Evolutionary conservation across 768 basidiomycete species (phyloP).

Genomic region (Pleurotus djamor): DNA sequence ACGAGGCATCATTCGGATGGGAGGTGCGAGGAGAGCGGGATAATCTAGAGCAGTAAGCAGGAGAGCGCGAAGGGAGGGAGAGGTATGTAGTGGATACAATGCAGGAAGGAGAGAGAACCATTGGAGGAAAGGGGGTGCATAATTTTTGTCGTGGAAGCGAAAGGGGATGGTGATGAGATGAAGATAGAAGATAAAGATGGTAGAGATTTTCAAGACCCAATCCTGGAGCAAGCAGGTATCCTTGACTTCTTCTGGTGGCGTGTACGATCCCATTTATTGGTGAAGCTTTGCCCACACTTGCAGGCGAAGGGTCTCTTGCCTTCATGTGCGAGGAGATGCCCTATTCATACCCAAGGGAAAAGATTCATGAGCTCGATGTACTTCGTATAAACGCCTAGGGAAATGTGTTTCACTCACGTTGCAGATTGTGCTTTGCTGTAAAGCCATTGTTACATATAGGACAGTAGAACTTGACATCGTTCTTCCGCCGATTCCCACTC

Average conservation of each 20-base stretch:
- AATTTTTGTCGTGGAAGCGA: neutral
- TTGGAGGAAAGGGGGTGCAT: neutral
- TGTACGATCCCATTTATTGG: slow-evolving; percentile 6
- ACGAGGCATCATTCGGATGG: too few relatives aligned
- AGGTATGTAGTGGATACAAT: neutral
- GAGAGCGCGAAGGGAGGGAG: neutral
- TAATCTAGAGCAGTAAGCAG: neutral
- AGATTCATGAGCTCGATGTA: too few relatives aligned
- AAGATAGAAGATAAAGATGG: neutral
- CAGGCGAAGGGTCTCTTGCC: slow-evolving; percentile 2
- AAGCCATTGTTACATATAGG: slow-evolving; percentile 1
- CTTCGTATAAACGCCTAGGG: too few relatives aligned
- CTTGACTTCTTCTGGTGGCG: slow-evolving; percentile 6
- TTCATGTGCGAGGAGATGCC: neutral
- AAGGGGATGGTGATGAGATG: neutral
- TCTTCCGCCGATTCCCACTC: slow-evolving; percentile 2
- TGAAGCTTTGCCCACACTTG: slow-evolving; percentile 3
- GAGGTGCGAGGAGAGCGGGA: too few relatives aligned
- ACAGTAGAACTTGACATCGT: slow-evolving; percentile 2
- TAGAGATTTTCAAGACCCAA: neutral
- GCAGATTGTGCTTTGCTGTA: slow-evolving; percentile 5
- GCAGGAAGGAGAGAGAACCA: neutral
- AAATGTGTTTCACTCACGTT: neutral
- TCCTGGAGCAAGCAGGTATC: neutral
- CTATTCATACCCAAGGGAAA: neutral